Base-by-base conservation (phyloP, 2,329 filamentous ascomycete species). In the Pseudocercospora crystallina region DNA sequence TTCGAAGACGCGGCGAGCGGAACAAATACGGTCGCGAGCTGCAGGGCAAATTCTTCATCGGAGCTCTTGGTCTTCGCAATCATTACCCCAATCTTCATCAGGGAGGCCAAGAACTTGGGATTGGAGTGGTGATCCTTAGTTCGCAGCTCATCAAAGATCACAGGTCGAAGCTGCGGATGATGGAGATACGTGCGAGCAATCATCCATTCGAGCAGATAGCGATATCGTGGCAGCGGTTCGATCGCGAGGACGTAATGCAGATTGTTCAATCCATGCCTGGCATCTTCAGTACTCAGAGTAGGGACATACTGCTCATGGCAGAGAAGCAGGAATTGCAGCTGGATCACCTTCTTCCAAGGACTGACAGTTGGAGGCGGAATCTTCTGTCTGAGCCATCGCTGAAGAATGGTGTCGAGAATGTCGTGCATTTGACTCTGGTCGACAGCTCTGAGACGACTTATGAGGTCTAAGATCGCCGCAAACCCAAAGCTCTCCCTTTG, bases 321-420 rank as follows among this genome's bases (percentile, higher is more conserved):
- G 0, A 78, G 48, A 1, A 78, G 59, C 62, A 77, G 69, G 13
- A 70, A 65, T 47, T 78, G 75, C 8, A 78, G 61, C 49, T 78
- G 76, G n/a, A 75, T 54, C 0, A 71, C 69, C n/a, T 70, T 68
- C 56, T 79, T 79, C 74, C 74, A 78, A 40, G 71, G 70, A 51
- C 66, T 72, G 34, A 76, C 71, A 32, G 73, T 71, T 3, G 72
- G 72, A 8, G 73, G 62, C 2, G 74, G 71, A 9, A 64, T 56
- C 53, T 70, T 72, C 52, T 78, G 76, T 10, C 60, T 58, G 14
- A 61, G 59, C 75, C 76, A 79, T 8, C 69, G 73, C 26, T 73
- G 56, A 3, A 76, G 48, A 1, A 76, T 49, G 5, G 56, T 54
- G 15, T 69, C 56, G 8, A 76, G 56, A 1, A 76, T 59, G 5